Conservation (phyloP, 164 flowering plant genomes). For the Echeveria elegans region DNA sequence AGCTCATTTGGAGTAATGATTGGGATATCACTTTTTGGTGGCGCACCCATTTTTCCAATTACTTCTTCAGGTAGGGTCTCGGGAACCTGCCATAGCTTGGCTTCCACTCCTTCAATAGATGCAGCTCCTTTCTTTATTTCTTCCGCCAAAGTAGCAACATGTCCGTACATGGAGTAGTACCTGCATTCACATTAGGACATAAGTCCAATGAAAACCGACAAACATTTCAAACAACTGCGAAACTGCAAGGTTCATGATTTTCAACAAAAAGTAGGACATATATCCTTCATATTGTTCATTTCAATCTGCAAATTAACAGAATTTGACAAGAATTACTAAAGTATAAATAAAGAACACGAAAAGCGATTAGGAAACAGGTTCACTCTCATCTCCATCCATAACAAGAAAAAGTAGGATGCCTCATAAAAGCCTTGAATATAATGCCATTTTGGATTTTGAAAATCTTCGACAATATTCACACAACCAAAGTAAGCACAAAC, state of each 20-base stretch:
- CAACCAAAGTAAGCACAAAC: too few relatives aligned
- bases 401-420: background rate
- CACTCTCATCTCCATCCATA: background rate
- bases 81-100: constrained; percentile 62
- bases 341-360: too few relatives aligned
- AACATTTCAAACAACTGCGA: background rate
- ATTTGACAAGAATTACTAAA: background rate
- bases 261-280: too few relatives aligned
- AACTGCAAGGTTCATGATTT: background rate
- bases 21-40: constrained; percentile 6
- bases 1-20: constrained; percentile 7
- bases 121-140: constrained; percentile 70
- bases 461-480: too few relatives aligned
- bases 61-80: constrained; percentile 10
- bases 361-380: background rate
- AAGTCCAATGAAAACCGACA: too few relatives aligned
- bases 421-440: too few relatives aligned
- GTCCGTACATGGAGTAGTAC: constrained; percentile 77
- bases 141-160: constrained; percentile 62
- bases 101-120: constrained; percentile 75
- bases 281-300: background rate
- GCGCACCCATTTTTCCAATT: constrained; percentile 8
- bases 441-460: too few relatives aligned
- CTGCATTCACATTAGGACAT: constrained; percentile 22
- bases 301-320: background rate